phyloP scores from a whole-genome alignment of 768 basidiomycete species.

The Leucogyrophana mollusca region DNA sequence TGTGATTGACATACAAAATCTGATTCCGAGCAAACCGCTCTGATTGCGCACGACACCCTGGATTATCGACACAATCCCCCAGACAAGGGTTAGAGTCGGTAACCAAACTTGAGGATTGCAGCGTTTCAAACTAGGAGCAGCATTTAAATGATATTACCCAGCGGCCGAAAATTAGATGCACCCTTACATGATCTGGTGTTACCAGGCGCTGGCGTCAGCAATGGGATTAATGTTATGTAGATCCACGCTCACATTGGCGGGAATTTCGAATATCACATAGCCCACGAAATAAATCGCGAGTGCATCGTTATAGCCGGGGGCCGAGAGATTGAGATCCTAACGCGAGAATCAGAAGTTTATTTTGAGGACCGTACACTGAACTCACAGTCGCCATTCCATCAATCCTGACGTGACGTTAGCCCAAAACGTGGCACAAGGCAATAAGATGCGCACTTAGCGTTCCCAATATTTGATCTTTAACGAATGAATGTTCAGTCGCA shows the following conservation, averaged over 20 bases:
- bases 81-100: slow-evolving; percentile 54
- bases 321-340: slow-evolving; percentile 51
- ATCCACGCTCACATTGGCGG: slow-evolving; percentile 44
- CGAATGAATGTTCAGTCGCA: not conserved
- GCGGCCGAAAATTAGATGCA: not conserved
- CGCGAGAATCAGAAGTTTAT: not conserved
- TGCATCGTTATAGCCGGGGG: slow-evolving; percentile 54
- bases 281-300: slow-evolving; percentile 61
- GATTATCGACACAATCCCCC: slow-evolving; percentile 54
- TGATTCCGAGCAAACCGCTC: slow-evolving; percentile 52
- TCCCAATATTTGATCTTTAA: slow-evolving; percentile 35
- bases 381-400: slow-evolving; percentile 49
- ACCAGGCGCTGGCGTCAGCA: not conserved
- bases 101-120: slow-evolving; percentile 62
- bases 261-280: slow-evolving; percentile 61
- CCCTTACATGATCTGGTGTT: slow-evolving; percentile 25
- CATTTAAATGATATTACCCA: slow-evolving; percentile 4
- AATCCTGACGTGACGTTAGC: slow-evolving; percentile 34
- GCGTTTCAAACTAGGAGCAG: slow-evolving; percentile 47
- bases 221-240: not conserved
- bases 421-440: not conserved
- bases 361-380: not conserved
- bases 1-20: slow-evolving; percentile 41
- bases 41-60: slow-evolving; percentile 57
- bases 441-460: slow-evolving; percentile 30